Percentiles rank a stretch among this genome's conserved stretches.
phyloP scores from a whole-genome alignment of 2,329 filamentous ascomycete species.

The Alternaria dauci region DNA sequence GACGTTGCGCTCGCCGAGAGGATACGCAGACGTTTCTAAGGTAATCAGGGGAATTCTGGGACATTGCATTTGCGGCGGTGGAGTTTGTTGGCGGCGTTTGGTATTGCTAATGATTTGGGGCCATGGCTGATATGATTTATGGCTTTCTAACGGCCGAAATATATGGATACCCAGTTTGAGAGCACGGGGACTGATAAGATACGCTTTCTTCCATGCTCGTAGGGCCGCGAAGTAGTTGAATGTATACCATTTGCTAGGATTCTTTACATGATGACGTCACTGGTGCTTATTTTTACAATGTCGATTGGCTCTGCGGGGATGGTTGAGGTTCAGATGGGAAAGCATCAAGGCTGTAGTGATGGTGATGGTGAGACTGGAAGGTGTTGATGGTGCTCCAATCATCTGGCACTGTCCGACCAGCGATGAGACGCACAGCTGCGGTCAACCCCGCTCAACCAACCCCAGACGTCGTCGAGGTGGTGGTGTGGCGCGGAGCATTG shows the following conservation, averaged over 20 bases:
- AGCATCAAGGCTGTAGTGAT: neutral
- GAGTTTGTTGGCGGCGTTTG: conserved; percentile 16
- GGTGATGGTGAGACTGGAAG: conserved; percentile 11
- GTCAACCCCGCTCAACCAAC: conserved; percentile 13
- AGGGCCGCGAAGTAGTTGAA: conserved; percentile 9
- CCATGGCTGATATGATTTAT: conserved; percentile 25
- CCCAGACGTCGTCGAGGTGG: neutral
- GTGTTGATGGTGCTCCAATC: conserved; percentile 20
- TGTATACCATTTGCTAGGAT: conserved; percentile 12
- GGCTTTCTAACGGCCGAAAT: conserved; percentile 32
- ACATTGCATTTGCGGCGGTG: conserved; percentile 13
- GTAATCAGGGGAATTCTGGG: conserved; percentile 1
- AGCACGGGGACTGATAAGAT: conserved; percentile 9
- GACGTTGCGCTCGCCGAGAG: conserved; percentile 38
- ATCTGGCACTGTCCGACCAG: conserved; percentile 1
- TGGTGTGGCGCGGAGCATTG: conserved; percentile 2
- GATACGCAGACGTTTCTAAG: conserved; percentile 37
- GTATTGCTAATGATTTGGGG: conserved; percentile 7
- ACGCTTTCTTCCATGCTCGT: conserved; percentile 5
- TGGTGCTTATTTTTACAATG: neutral
- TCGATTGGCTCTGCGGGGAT: neutral
- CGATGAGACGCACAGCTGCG: conserved; percentile 22
- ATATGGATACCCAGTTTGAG: conserved; percentile 38
- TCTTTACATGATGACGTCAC: conserved; percentile 8
- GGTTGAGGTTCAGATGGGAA: neutral